Base-by-base conservation (phyloP, 2,329 filamentous ascomycete species). In the Ramularia endophylla region DNA sequence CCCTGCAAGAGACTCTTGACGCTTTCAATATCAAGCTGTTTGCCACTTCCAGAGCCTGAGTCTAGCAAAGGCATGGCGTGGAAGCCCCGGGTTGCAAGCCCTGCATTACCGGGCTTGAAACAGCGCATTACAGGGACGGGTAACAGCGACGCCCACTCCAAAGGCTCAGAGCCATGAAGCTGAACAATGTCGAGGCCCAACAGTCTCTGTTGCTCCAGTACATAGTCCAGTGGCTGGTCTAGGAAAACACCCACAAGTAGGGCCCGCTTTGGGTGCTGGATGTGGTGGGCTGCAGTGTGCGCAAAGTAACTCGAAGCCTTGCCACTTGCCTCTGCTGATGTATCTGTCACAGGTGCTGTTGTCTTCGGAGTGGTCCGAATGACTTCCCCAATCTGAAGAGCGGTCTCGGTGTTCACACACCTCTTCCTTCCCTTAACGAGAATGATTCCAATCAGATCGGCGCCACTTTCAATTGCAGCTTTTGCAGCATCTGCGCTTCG, bases 181-280 rank as follows among this genome's bases (percentile, higher is more conserved):
- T 98, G 92, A 5, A 98, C 86, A 39, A 95, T 69, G 60, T 98
- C 92, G 31, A 98, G 77, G 33, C 75, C 73, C 51, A 95, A 80
- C 9, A 80, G 71, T 50, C 78, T 78, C 55, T 94, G 85, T 61
- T 90, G 80, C 48, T 81, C 76, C 37, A 97, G 71, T 5, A 98
- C 74, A 54, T 95, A 87, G 27, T 79, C 77, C 8, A 98, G 72
- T 1, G 90, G 80, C 59, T 97, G 90, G 62, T 95, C 85, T 56
- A 86, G 83, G 69, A 98, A 98, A 2, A 98, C 90, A 42, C 92
- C 92, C 4, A 95, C 92, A 1, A 98, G 74, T 2, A 92, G 74
- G 1, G 90, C 82, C 8, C 85, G 77, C 59, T 61, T 71, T 60
- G 60, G 74, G 64, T 72, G 65, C 6, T 66, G 65, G 16, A 80